Evolutionary conservation across 2,329 filamentous ascomycete genomes (phyloP), one percentile per base, ranked within the genome.

Genomic region (Pseudogymnoascus pannorum): DNA sequence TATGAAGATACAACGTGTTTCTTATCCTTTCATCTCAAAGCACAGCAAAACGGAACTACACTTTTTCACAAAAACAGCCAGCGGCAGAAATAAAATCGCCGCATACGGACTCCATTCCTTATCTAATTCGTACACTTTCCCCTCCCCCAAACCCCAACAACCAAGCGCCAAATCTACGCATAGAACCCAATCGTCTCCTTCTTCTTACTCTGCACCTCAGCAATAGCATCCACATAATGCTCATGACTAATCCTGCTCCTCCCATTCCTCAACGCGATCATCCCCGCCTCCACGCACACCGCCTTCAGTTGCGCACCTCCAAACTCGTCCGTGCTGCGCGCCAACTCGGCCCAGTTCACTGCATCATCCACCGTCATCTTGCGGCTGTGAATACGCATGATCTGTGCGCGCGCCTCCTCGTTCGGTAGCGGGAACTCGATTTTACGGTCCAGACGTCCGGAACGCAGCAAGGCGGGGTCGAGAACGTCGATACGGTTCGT

Each of bases 361-460:
- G 82, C 87, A 60, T 91, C 86, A 71, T 96, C 92, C 12, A 97
- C 91, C 66, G 89, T 94, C 94, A 99, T 99, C 81, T 99, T 99
- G 70, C 94, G 86, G 62, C 90, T 95, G 78, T 99, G 94, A 68
- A 99, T 99, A 77, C 92, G 92, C 68, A 99, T 79, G 75, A 99
- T 99, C 78, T 99, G 93, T 18, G 93, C 93, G 64, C 94, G 87
- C 2, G 94, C 92, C 78, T 99, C 94, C 77, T 99, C 95, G 72
- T 99, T 99, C 3, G 94, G 94, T 60, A 99, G 82, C 0, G 94
- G 94, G 77, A 99, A 99, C 76, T 99, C 94, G 71, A 97, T 97
- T 81, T 97, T 97, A 73, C 92, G 85, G 75, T 97, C 92, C 64
- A 97, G 81, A 78, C 92, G 92, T 62, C 92, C 92, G 24, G 92